phyloP scores from a whole-genome alignment of 1,139 yeast species.

The Saccharomycopsis phalli region DNA sequence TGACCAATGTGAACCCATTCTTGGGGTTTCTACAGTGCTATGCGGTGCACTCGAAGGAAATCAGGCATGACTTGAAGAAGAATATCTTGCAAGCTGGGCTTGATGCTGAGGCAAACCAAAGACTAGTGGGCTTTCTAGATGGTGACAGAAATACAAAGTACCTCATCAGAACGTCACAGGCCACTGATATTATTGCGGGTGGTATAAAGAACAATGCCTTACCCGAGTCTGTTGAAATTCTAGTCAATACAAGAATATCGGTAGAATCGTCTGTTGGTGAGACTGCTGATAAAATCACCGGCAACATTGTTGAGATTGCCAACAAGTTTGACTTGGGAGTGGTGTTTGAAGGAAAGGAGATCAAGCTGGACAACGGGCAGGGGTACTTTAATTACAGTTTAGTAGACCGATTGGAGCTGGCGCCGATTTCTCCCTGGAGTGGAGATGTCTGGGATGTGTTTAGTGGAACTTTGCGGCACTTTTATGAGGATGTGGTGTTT shows the following conservation, averaged over 20 bases:
- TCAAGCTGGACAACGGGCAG: constrained; percentile 28
- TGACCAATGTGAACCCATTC: constrained; percentile 43
- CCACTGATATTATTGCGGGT: constrained; percentile 49
- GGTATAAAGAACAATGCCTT: constrained; percentile 53
- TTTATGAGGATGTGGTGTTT: constrained; percentile 33
- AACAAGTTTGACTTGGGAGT: constrained; percentile 39
- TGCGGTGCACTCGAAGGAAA: constrained; percentile 32
- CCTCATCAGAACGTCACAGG: constrained; percentile 49
- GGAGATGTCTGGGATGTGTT: constrained; percentile 40
- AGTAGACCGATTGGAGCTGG: constrained; percentile 37
- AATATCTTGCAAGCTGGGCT: constrained; percentile 37
- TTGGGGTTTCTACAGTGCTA: constrained; percentile 38
- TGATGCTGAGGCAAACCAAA: constrained; percentile 35
- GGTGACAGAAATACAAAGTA: constrained; percentile 26
- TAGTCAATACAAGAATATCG: constrained; percentile 42
- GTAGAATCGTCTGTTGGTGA: constrained; percentile 33
- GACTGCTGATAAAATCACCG: constrained; percentile 32
- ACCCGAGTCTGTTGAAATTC: constrained; percentile 40
- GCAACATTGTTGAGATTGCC: constrained; percentile 34
- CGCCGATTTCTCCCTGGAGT: constrained; percentile 45
- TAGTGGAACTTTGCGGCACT: constrained; percentile 46
- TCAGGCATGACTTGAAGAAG: constrained; percentile 22
- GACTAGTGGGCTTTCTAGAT: constrained; percentile 31
- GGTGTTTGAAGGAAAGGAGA: constrained; percentile 28
- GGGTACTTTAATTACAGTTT: constrained; percentile 42